phyloP scores from a whole-genome alignment of 2,329 filamentous ascomycete genomes.

The Stylonectria norvegica region DNA sequence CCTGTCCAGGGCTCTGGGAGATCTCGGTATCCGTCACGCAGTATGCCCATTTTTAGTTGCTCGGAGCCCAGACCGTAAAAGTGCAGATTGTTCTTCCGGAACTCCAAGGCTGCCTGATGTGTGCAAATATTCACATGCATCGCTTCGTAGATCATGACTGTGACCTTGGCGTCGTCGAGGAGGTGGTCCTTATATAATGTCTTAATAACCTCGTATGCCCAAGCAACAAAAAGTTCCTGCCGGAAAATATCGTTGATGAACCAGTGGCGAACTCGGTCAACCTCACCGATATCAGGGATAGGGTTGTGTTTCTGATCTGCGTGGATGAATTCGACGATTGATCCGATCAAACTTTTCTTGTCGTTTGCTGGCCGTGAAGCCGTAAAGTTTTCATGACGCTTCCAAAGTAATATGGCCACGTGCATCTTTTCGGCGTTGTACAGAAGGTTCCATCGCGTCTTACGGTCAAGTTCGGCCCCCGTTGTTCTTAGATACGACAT shows the following conservation, averaged over 20 bases:
- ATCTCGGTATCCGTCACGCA: slow-evolving; percentile 61
- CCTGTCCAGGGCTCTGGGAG: slow-evolving; percentile 87
- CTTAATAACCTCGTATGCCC: slow-evolving; percentile 74
- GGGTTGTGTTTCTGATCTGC: slow-evolving; percentile 70
- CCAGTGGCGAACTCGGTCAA: slow-evolving; percentile 79
- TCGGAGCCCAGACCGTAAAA: slow-evolving; percentile 72
- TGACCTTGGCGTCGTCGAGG: slow-evolving; percentile 52
- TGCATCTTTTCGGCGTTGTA: slow-evolving; percentile 88
- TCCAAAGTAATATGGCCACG: slow-evolving; percentile 77
- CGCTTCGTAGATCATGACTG: slow-evolving; percentile 64
- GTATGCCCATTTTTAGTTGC: slow-evolving; percentile 61
- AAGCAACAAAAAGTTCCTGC: slow-evolving; percentile 72
- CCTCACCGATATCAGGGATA: slow-evolving; percentile 62
- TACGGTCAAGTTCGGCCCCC: slow-evolving; percentile 62
- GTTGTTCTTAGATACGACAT: slow-evolving; percentile 67
- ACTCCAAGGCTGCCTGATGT: slow-evolving; percentile 58
- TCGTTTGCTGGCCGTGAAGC: slow-evolving; percentile 55
- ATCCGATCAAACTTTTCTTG: slow-evolving; percentile 67
- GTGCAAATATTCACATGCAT: slow-evolving; percentile 59
- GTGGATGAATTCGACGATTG: slow-evolving; percentile 72
- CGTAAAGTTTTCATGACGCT: slow-evolving; percentile 68
- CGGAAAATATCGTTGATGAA: slow-evolving; percentile 73
- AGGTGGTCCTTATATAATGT: slow-evolving; percentile 62
- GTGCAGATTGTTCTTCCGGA: slow-evolving; percentile 65
- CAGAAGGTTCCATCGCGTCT: slow-evolving; percentile 75